These are phyloP conservation scores for Rhizoclosmatium sp. DNA, from an alignment of 192 early-diverging fungal species.

Conservation along the genomic window DNA sequence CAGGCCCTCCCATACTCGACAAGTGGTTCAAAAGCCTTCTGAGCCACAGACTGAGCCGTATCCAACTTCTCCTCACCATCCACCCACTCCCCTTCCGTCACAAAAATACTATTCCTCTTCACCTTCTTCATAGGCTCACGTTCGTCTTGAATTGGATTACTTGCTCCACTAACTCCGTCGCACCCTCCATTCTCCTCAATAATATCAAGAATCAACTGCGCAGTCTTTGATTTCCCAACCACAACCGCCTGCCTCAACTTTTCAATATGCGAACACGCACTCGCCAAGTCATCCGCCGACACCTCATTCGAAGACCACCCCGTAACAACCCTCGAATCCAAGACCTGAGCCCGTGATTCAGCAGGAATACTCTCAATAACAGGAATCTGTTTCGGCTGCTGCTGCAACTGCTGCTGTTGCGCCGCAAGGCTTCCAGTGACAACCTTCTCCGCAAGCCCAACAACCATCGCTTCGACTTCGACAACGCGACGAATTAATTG, in stretches of 20 bases:
- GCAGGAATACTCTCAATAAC: neutral
- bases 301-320: neutral
- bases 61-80: no score
- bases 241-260: neutral
- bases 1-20: no score
- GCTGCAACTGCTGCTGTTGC: neutral
- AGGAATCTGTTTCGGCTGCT: no score
- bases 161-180: neutral
- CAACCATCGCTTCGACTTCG: neutral
- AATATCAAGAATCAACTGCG: neutral
- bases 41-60: no score
- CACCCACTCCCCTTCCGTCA: no score
- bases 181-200: slow-evolving; percentile 4
- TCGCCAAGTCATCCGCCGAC: neutral
- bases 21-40: no score
- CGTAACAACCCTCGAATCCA: neutral
- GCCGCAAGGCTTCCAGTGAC: neutral
- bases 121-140: no score
- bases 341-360: neutral
- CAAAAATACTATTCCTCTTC: no score
- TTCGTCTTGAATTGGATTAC: no score
- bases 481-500: neutral
- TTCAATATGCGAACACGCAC: neutral
- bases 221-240: neutral
- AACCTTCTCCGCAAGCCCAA: neutral